These are phyloP conservation scores for Lepidium campestre DNA, from an alignment of 441 rosid species.

Conservation along the genomic window DNA sequence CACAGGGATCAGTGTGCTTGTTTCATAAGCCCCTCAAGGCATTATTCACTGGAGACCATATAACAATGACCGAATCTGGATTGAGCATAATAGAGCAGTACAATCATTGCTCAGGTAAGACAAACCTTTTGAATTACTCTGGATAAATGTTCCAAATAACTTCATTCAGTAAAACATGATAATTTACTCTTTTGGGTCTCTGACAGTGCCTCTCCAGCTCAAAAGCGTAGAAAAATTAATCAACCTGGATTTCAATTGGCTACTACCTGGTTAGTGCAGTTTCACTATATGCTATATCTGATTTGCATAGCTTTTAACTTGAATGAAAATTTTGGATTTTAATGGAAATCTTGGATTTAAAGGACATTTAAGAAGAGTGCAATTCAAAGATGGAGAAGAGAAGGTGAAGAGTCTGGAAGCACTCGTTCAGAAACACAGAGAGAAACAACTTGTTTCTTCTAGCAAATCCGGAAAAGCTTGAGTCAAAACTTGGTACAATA, in stretches of 20 bases:
- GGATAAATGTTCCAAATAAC: background rate
- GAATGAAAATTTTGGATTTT: background rate
- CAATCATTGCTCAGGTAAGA: constrained; percentile 20
- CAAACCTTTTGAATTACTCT: background rate
- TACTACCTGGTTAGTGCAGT: constrained; percentile 20
- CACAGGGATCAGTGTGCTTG: constrained; percentile 28
- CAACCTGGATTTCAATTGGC: constrained; percentile 15
- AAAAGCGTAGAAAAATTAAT: background rate
- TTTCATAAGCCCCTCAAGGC: constrained; percentile 28
- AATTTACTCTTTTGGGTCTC: background rate
- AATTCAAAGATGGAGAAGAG: constrained; percentile 36
- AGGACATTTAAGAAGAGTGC: constrained; percentile 47
- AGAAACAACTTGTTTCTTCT: constrained; percentile 14
- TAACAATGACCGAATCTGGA: constrained; percentile 20
- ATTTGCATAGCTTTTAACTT: background rate
- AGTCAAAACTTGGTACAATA: background rate
- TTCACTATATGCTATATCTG: background rate
- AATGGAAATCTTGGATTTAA: background rate
- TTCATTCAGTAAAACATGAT: background rate
- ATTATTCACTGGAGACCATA: constrained; percentile 30
- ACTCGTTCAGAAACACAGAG: constrained; percentile 30
- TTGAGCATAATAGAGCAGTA: constrained; percentile 22
- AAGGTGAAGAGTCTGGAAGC: constrained; percentile 27
- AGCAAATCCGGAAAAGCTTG: constrained; percentile 6
- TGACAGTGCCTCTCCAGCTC: constrained; percentile 18